Base-by-base conservation (phyloP, 2,329 filamentous ascomycete genomes). In the Paecilomyces dactylethromorphus region DNA sequence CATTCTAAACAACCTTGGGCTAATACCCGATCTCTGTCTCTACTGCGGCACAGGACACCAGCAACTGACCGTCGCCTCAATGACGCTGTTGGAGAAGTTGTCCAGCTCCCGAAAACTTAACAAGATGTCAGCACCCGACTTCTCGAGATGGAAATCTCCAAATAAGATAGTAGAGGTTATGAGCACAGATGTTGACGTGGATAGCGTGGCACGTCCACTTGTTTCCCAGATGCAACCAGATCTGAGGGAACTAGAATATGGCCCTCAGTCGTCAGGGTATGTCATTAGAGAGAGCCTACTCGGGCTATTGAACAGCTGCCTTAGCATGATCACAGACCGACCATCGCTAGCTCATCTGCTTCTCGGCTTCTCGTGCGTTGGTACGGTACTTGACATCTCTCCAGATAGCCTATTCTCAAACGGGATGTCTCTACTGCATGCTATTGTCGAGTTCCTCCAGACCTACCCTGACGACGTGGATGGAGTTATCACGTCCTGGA, bases 271-370 rank as follows among this genome's bases (percentile, higher is more conserved):
- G 1, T 82, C 90, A 0, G 86, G 86, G 60, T 96, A 94, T 72
- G 78, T 88, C 59, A 90, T 92, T 70, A 96, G 97, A 73, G 80
- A 90, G 56, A 89, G 88, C 60, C 87, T 97, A 22, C 82, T 99
- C 5, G 88, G 93, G 63, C 93, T 99, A 67, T 78, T 99, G 39
- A 89, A 90, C 65, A 85, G 87, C 57, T 96, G 91, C 69, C 81
- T 99, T 2, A 82, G 84, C 57, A 86, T 88, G 33, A 88, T 87
- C 26, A 87, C 89, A 1, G 84, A 88, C 65, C 85, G 87, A 65
- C 92, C 94, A 3, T 95, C 89, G 1, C 87, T 99, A 64, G 94
- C 93, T 0, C 95, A 99, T 72, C 81, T 96, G 53, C 79, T 99
- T 1, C 84, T 99, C 4, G 94, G 94, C 0, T 97, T 99, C 72